Evolutionary conservation across 495 filamentous ascomycete genomes (phyloP).

Genomic region (Viridothelium virens): DNA sequence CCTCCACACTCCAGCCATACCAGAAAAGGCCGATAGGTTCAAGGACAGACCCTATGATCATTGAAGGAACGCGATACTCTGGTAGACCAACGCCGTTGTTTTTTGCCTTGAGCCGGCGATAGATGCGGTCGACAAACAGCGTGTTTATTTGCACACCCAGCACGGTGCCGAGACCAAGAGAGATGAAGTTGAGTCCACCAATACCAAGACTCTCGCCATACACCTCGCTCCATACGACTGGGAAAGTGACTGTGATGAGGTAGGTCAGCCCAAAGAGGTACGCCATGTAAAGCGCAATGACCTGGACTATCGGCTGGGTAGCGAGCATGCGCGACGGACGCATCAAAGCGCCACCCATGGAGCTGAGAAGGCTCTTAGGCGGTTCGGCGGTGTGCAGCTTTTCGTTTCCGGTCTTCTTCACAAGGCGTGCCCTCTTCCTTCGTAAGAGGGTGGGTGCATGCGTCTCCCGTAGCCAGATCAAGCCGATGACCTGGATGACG

Average conservation of each 20-base stretch:
- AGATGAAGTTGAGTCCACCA: slow-evolving; percentile 38
- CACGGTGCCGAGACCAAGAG: slow-evolving; percentile 34
- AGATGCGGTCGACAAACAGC: slow-evolving; percentile 47
- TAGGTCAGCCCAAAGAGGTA: slow-evolving; percentile 63
- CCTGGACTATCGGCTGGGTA: slow-evolving; percentile 41
- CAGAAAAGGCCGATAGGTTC: slow-evolving; percentile 58
- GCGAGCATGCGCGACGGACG: slow-evolving; percentile 39
- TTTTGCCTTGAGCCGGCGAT: slow-evolving; percentile 50
- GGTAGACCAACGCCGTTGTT: slow-evolving; percentile 53
- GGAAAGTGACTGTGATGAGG: slow-evolving; percentile 57
- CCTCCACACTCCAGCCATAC: slow-evolving; percentile 65
- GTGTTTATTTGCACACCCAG: slow-evolving; percentile 31
- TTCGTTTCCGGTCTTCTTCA: slow-evolving; percentile 54
- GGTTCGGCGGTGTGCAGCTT: slow-evolving; percentile 52
- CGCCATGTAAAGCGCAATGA: slow-evolving; percentile 50
- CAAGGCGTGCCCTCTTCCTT: slow-evolving; percentile 46
- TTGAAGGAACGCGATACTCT: slow-evolving; percentile 61
- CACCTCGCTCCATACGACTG: slow-evolving; percentile 48
- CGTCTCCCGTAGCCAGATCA: slow-evolving; percentile 62
- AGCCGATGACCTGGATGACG: slow-evolving; percentile 52
- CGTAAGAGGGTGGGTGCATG: slow-evolving; percentile 57
- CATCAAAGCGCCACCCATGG: slow-evolving; percentile 39
- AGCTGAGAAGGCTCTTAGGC: slow-evolving; percentile 39
- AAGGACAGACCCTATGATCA: slow-evolving; percentile 48
- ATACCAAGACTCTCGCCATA: slow-evolving; percentile 27